Evolutionary conservation across 2,329 filamentous ascomycete species (phyloP).

Genomic region (Aspergillus arachidicola): DNA sequence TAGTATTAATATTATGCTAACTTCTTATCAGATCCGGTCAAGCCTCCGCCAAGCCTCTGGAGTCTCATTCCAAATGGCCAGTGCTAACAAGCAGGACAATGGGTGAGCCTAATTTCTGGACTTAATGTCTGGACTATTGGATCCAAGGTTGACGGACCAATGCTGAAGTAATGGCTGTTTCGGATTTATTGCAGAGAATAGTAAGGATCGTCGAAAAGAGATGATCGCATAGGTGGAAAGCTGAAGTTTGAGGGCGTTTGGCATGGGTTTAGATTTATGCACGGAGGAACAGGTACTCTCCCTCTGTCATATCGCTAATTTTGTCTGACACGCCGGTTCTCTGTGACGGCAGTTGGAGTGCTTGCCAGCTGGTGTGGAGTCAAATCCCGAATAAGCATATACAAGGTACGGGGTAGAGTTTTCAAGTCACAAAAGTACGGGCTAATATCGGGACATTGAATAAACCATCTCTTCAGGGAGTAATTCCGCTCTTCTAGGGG

Average conservation of each 20-base stretch:
- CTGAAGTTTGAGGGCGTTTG: neutral
- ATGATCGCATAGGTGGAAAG: neutral
- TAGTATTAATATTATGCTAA: neutral
- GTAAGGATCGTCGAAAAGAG: neutral
- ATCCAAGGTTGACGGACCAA: neutral
- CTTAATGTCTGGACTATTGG: neutral
- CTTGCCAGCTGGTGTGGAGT: neutral
- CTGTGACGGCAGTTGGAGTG: neutral
- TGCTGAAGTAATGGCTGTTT: slow-evolving; percentile 1
- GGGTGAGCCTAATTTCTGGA: neutral
- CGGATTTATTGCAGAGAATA: neutral
- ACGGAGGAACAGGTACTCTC: neutral
- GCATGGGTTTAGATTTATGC: neutral
- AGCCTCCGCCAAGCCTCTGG: neutral
- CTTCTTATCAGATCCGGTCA: neutral
- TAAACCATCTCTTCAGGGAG: neutral
- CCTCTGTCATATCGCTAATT: neutral
- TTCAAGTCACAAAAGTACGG: neutral
- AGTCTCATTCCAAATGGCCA: neutral
- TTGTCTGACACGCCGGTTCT: neutral
- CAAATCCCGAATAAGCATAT: neutral
- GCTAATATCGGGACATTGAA: no score
- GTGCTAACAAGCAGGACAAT: neutral
- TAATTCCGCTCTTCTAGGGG: neutral
- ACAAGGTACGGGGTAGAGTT: neutral